These are phyloP conservation scores for Colletotrichum theobromicola DNA, from an alignment of 2,329 filamentous ascomycete genomes.

Conservation along the genomic window DNA sequence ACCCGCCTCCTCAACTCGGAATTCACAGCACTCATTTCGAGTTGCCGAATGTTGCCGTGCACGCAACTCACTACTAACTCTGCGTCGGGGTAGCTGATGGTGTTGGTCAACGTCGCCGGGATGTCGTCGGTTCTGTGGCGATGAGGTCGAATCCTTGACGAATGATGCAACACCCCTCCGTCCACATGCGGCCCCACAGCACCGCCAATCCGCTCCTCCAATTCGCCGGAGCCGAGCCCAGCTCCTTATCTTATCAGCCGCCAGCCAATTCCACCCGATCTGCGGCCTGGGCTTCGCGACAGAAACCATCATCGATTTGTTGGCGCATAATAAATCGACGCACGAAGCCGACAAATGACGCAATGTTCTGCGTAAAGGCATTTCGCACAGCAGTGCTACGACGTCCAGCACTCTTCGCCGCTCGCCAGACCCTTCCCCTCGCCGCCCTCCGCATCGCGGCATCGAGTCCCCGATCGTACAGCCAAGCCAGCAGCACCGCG, in stretches of 20 bases:
- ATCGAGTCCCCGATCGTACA: not conserved
- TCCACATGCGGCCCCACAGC: not conserved
- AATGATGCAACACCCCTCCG: constrained; percentile 1
- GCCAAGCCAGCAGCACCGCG: not conserved
- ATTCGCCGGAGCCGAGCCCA: not conserved
- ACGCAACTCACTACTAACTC: not conserved
- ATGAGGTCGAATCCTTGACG: not conserved
- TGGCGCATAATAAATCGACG: not conserved
- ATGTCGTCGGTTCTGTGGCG: not conserved
- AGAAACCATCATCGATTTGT: not conserved
- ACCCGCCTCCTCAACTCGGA: constrained; percentile 75
- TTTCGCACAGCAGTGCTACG: not conserved
- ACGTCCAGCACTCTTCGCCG: not conserved
- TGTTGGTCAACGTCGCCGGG: not conserved
- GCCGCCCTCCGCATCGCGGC: not conserved
- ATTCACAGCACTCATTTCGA: constrained; percentile 38
- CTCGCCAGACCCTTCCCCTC: not conserved
- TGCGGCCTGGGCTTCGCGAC: not conserved
- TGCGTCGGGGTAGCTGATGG: not conserved
- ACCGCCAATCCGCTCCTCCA: not conserved
- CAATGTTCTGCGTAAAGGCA: not conserved
- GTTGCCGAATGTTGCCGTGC: not conserved
- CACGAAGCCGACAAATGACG: not conserved
- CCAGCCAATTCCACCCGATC: not conserved
- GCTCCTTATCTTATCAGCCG: constrained; percentile 1